A percentile compares a stretch with the other conserved stretches of the same genome.
Evolutionary conservation across 495 filamentous ascomycete genomes (phyloP).

Genomic region (Lophiotrema nucula): DNA sequence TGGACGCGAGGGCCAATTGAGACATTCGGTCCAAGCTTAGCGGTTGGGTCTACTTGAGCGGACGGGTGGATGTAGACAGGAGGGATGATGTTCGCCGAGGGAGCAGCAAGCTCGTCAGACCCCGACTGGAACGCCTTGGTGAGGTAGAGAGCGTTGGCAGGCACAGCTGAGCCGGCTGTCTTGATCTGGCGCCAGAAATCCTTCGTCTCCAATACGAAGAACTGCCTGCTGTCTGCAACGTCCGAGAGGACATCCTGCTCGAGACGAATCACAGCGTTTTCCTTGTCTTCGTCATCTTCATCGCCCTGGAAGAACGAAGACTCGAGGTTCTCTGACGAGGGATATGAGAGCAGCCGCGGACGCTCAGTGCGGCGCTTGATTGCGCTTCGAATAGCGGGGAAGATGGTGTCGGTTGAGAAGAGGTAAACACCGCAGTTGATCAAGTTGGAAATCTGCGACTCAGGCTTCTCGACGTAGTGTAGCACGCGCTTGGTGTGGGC

Average conservation of each 20-base stretch:
- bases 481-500: conserved; percentile 92
- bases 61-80: conserved; percentile 97
- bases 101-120: conserved; percentile 76
- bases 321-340: conserved; percentile 90
- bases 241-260: conserved; percentile 98
- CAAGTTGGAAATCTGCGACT: conserved; percentile 95
- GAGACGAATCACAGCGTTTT: conserved; percentile 86
- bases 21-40: conserved; percentile 96
- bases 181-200: conserved; percentile 99
- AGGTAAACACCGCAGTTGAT: conserved; percentile 99
- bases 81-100: conserved; percentile 85
- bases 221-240: conserved; percentile 94
- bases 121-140: conserved; percentile 87
- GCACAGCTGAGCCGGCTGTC: conserved; percentile 95
- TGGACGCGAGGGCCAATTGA: conserved; percentile 84
- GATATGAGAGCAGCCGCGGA: conserved; percentile 87
- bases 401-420: conserved; percentile 91
- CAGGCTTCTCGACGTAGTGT: conserved; percentile 99
- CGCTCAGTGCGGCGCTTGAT: conserved; percentile 95
- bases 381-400: conserved; percentile 89
- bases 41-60: conserved; percentile 88
- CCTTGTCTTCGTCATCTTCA: conserved; percentile 68
- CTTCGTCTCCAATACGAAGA: conserved; percentile 98
- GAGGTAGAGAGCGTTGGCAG: conserved; percentile 95
- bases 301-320: conserved; percentile 68